Percentiles rank a stretch among this genome's conserved stretches.
phyloP scores from a whole-genome alignment of 2,329 filamentous ascomycete genomes.

The Phaeosphaeria sp. region DNA sequence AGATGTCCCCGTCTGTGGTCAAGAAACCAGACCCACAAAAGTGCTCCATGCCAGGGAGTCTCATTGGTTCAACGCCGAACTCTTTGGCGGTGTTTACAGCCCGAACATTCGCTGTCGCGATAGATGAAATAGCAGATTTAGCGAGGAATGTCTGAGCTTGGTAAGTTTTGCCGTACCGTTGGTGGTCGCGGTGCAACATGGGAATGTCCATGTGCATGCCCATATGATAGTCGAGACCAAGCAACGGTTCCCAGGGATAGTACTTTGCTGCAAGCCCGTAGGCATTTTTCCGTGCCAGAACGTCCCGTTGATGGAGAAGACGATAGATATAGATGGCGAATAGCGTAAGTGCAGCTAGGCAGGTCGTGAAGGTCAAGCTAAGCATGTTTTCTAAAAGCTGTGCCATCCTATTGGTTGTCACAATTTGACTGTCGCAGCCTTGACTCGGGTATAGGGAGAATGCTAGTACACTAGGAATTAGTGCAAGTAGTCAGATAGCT shows the following conservation, averaged over 20 bases:
- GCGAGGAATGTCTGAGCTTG: conserved; percentile 27
- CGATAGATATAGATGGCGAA: background rate
- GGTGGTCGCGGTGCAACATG: conserved; percentile 21
- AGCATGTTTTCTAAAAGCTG: background rate
- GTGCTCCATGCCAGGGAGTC: conserved; percentile 40
- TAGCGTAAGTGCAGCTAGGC: background rate
- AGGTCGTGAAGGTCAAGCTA: background rate
- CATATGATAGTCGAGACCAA: background rate
- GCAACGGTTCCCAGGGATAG: background rate
- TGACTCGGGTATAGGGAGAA: too few relatives aligned
- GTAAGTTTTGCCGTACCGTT: conserved; percentile 43
- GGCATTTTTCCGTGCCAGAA: background rate
- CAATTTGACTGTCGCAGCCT: too few relatives aligned
- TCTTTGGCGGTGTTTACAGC: conserved; percentile 46
- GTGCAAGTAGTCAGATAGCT: too few relatives aligned
- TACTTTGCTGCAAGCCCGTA: background rate
- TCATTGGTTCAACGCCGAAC: conserved; percentile 25
- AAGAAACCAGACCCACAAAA: conserved; percentile 49
- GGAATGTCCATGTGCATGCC: background rate
- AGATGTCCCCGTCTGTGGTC: conserved; percentile 46
- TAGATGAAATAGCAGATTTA: conserved; percentile 33
- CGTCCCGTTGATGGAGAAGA: background rate
- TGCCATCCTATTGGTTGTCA: too few relatives aligned
- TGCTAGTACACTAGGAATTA: too few relatives aligned
- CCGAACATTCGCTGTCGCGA: conserved; percentile 50